These are phyloP conservation scores for Chlorella sorokiniana DNA, from an alignment of 139 green algal species.

Conservation along the genomic window DNA sequence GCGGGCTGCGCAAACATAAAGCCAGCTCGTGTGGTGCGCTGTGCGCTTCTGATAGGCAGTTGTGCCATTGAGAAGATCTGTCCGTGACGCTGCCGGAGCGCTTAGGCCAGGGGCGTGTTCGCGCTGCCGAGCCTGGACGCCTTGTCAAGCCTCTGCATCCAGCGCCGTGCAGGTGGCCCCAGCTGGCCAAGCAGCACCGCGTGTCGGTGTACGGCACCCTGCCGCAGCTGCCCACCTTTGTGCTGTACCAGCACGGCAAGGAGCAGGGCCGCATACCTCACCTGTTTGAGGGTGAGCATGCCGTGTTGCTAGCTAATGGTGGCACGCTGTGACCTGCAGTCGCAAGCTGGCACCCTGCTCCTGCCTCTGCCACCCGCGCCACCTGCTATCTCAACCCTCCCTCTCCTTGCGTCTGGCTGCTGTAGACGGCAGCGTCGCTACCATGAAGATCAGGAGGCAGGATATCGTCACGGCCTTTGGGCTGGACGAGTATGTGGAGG, in stretches of 20 bases:
- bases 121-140: neutral
- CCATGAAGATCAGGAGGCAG: constrained; percentile 19
- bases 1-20: no score
- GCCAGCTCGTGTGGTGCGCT: no score
- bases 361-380: no score
- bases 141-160: neutral
- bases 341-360: no score
- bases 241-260: constrained; percentile 59
- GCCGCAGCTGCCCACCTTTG: constrained; percentile 64
- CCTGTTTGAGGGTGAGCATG: constrained; percentile 45
- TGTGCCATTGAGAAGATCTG: no score
- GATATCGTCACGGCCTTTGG: constrained; percentile 60
- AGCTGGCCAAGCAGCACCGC: constrained; percentile 28
- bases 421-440: constrained; percentile 20
- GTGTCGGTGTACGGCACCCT: constrained; percentile 27
- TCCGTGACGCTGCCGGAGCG: no score
- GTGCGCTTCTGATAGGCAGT: neutral
- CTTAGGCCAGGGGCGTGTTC: neutral
- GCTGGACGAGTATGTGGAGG: constrained; percentile 35
- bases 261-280: constrained; percentile 61
- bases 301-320: no score
- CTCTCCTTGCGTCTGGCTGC: neutral
- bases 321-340: no score
- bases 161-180: constrained; percentile 42
- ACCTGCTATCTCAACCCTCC: no score